Evolutionary conservation across 495 filamentous ascomycete genomes (phyloP).

Genomic region (Neurospora sp.): DNA sequence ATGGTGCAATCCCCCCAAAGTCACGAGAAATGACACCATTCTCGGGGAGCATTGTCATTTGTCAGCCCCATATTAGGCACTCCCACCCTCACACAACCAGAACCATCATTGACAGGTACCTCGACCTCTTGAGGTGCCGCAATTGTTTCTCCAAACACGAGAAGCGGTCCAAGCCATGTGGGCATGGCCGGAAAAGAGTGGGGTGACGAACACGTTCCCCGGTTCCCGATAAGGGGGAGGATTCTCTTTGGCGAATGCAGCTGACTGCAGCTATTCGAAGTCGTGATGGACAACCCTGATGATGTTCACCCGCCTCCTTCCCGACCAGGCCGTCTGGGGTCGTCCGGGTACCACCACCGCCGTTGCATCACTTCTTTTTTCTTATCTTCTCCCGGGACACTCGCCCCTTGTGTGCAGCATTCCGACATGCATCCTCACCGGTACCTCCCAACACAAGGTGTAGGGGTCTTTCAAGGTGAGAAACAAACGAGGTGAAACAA

Average conservation of each 20-base stretch:
- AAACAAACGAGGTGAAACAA: neutral
- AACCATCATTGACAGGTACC: slow-evolving; percentile 9
- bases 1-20: slow-evolving; percentile 26
- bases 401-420: neutral
- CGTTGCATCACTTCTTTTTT: neutral
- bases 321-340: neutral
- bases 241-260: slow-evolving; percentile 11
- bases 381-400: neutral
- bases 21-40: slow-evolving; percentile 36
- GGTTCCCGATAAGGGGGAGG: slow-evolving; percentile 18
- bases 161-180: slow-evolving; percentile 10
- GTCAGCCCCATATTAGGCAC: slow-evolving; percentile 22
- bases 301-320: neutral
- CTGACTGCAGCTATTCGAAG: neutral
- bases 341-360: neutral
- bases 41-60: slow-evolving; percentile 23
- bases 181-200: slow-evolving; percentile 7
- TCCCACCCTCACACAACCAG: slow-evolving; percentile 4
- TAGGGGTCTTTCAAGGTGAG: neutral
- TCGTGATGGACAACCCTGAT: neutral
- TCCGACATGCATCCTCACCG: neutral
- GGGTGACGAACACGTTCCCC: slow-evolving; percentile 6
- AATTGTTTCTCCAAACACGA: neutral
- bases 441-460: neutral
- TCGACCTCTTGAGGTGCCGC: slow-evolving; percentile 4